phyloP scores from a whole-genome alignment of 345 rosid species.

The Salix koriyanagi region DNA sequence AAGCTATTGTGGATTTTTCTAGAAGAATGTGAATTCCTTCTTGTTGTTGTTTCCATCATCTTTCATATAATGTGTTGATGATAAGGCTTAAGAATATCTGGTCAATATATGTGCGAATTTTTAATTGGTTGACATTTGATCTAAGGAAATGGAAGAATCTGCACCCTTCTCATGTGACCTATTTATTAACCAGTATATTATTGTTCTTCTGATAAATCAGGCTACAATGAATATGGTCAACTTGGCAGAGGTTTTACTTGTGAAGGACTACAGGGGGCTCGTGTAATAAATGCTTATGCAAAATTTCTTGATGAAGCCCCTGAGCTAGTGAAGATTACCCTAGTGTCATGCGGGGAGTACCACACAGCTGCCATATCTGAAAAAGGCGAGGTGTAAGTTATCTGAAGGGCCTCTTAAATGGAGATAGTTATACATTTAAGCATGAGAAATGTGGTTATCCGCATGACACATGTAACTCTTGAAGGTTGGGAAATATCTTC shows the following conservation, averaged over 20 bases:
- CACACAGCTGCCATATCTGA: slow-evolving; percentile 92
- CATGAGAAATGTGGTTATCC: slow-evolving; percentile 46
- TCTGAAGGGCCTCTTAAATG: slow-evolving; percentile 37
- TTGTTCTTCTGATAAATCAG: slow-evolving; percentile 42
- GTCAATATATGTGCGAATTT: background rate
- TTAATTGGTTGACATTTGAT: slow-evolving; percentile 1
- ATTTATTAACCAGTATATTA: slow-evolving; percentile 13
- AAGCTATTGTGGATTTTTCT: slow-evolving; percentile 5
- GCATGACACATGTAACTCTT: slow-evolving; percentile 45
- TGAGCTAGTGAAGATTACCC: slow-evolving; percentile 79
- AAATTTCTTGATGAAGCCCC: slow-evolving; percentile 95
- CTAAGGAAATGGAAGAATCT: slow-evolving; percentile 4
- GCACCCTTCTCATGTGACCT: slow-evolving; percentile 10
- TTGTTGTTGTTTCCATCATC: background rate
- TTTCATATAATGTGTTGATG: background rate
- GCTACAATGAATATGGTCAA: slow-evolving; percentile 92
- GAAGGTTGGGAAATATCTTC: slow-evolving; percentile 49
- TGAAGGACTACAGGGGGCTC: slow-evolving; percentile 91
- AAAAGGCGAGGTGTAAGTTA: slow-evolving; percentile 95
- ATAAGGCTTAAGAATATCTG: background rate
- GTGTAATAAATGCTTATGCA: slow-evolving; percentile 67
- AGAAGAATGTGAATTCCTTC: background rate
- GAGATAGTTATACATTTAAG: slow-evolving; percentile 43
- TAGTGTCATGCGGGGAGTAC: slow-evolving; percentile 94
- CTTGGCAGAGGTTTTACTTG: slow-evolving; percentile 96